A percentile compares a stretch with the other conserved stretches of the same genome.
Evolutionary conservation across 2,329 filamentous ascomycete species (phyloP).

Genomic region (Fusarium sp.): DNA sequence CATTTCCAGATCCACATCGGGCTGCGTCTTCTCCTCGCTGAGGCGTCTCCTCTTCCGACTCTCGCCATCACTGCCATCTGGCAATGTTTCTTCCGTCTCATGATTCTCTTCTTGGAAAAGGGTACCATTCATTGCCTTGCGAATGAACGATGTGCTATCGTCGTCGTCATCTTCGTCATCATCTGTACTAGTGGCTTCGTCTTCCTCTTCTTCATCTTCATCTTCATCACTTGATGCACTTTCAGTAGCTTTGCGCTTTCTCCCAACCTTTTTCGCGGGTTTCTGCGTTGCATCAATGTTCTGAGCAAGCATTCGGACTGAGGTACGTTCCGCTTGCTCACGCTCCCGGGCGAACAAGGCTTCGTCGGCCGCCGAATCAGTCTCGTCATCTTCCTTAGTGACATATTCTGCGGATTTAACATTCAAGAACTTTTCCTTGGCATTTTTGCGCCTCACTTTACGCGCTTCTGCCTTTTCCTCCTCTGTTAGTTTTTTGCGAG

Average conservation of each 20-base stretch:
- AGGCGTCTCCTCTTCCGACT: conserved; percentile 55
- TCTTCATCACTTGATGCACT: conserved; percentile 34
- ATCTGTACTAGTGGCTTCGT: neutral
- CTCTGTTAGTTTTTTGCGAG: conserved; percentile 64
- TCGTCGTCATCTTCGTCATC: conserved; percentile 23
- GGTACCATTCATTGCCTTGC: conserved; percentile 43
- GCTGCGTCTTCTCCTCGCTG: conserved; percentile 37
- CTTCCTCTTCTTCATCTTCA: neutral
- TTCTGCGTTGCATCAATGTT: neutral
- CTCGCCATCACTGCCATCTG: conserved; percentile 53
- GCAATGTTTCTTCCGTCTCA: conserved; percentile 47
- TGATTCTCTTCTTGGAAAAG: conserved; percentile 29
- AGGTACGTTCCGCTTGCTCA: conserved; percentile 66
- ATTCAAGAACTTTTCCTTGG: conserved; percentile 80
- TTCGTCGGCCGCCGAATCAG: conserved; percentile 76
- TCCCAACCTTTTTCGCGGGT: conserved; percentile 10
- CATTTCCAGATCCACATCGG: conserved; percentile 37
- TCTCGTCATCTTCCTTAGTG: conserved; percentile 87
- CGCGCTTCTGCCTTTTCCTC: conserved; percentile 74
- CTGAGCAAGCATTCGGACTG: conserved; percentile 43
- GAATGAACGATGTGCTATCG: conserved; percentile 35
- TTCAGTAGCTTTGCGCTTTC: conserved; percentile 45
- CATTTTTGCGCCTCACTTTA: conserved; percentile 71
- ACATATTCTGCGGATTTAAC: conserved; percentile 90
- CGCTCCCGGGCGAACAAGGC: conserved; percentile 83